Evolutionary conservation across 345 rosid species (phyloP), one percentile per base, ranked within the genome.

Genomic region (Erucastrum elatum): DNA sequence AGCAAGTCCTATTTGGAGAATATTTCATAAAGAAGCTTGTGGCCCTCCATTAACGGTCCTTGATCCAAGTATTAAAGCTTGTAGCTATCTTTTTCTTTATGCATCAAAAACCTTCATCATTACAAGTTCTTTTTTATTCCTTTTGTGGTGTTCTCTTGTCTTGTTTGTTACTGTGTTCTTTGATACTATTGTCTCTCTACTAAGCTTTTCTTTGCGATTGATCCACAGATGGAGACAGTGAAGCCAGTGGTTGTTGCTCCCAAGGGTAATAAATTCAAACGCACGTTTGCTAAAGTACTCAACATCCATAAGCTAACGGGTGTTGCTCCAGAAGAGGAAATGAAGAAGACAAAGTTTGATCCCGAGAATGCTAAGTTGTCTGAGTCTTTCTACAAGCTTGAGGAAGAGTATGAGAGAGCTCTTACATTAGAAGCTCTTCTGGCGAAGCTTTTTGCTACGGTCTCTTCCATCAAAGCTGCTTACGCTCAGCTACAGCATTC

Each of bases 401-500:
- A 87, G 25, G 85, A 87, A 25, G 86, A 87, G 68, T 64, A 41
- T 71, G 83, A 81, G 39, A 82, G 84, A 16, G 82, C 68, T 59
- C n/a, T 83, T 51, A 83, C 88, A 29, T 41, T 86, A 74, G 96
- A 93, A 81, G 97, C 94, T 5, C 86, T 85, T 76, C 80, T 87
- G 11, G 91, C 97, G 0, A 93, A 87, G 78, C 78, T 90, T 21
- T 95, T 91, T 68, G 94, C 99, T 1, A 78, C 88, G 49, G 66
- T 89, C 83, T 95, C 98, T 2, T 84, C 93, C n/a, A 78, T 87
- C 39, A 95, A 95, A 82, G 93, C 99, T 0, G 86, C 85, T 0
- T 95, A 95, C 76, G 91, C 91, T 11, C 93, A 90, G 80, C 75
- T 95, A 30, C 99, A 95, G 82, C 81, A 75, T 65, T 82, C 91